Conservation (phyloP, 1,284 basidiomycete genomes). For the Cutaneotrichosporon mucoides region DNA sequence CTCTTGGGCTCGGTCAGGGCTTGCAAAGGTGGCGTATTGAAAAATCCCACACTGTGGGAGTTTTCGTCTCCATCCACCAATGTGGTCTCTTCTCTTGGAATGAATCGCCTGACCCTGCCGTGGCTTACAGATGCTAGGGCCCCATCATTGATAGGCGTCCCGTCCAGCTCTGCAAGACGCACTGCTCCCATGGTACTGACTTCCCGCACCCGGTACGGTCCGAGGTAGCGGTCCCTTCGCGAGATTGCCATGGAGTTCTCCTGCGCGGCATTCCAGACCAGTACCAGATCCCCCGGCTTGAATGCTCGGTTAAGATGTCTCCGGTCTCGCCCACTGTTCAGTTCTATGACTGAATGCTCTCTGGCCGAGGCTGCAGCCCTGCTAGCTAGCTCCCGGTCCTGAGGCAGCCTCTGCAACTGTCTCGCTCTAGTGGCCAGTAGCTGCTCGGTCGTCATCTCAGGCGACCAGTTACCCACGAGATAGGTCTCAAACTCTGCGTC, state of each 20-base stretch:
- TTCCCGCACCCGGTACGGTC: background rate
- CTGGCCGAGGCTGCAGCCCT: background rate
- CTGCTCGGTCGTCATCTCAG: background rate
- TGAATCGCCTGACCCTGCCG: background rate
- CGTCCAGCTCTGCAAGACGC: background rate
- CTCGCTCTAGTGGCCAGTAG: background rate
- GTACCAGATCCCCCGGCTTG: background rate
- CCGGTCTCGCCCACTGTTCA: background rate
- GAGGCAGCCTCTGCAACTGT: background rate
- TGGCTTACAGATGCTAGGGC: background rate
- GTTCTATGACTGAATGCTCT: background rate
- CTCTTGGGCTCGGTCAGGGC: too few relatives aligned
- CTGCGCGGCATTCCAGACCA: conserved; percentile 4
- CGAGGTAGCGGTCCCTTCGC: background rate
- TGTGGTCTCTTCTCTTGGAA: background rate
- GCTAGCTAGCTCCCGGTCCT: background rate
- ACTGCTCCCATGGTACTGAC: background rate
- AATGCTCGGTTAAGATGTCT: background rate
- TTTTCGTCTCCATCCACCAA: too few relatives aligned
- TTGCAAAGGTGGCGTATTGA: too few relatives aligned
- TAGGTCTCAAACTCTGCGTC: conserved; percentile 3
- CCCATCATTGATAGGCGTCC: background rate
- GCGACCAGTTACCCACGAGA: background rate
- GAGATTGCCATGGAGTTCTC: background rate
- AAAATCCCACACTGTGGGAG: too few relatives aligned